Percentiles rank a stretch among this genome's conserved stretches.
These are phyloP conservation scores for Backusella circina DNA, from an alignment of 192 early-diverging fungal species.

Conservation along the genomic window DNA sequence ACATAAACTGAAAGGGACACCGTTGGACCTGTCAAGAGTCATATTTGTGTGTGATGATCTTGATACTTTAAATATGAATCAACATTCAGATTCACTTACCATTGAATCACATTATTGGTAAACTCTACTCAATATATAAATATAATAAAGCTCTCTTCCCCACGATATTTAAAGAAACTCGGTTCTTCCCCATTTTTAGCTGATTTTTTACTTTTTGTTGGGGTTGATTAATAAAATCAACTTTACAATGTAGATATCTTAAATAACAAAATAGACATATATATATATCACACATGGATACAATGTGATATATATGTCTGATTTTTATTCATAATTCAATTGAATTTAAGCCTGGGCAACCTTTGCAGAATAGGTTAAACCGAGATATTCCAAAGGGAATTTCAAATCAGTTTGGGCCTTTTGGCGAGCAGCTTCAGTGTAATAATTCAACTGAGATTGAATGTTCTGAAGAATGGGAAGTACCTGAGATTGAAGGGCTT, in stretches of 20 bases:
- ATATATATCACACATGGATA: not conserved
- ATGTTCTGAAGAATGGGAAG: slow-evolving; percentile 44
- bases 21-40: not conserved
- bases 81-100: not conserved
- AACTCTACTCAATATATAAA: too few relatives aligned
- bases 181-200: not conserved
- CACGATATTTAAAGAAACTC: too few relatives aligned
- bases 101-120: not conserved
- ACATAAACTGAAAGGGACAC: not conserved
- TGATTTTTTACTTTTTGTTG: not conserved
- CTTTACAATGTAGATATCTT: too few relatives aligned
- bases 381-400: slow-evolving; percentile 19
- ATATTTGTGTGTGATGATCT: not conserved
- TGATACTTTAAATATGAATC: not conserved
- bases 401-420: slow-evolving; percentile 29
- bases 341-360: not conserved
- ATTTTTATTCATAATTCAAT: not conserved
- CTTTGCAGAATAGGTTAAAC: slow-evolving; percentile 1
- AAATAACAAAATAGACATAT: not conserved
- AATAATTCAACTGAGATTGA: slow-evolving; percentile 28
- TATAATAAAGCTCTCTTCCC: too few relatives aligned
- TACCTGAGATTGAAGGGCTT: slow-evolving; percentile 44
- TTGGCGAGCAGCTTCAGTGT: slow-evolving; percentile 20
- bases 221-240: not conserved
- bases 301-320: not conserved